Percentiles rank a stretch among this genome's conserved stretches.
Evolutionary conservation across 768 basidiomycete species (phyloP).

Genomic region (Cyathus striatus): DNA sequence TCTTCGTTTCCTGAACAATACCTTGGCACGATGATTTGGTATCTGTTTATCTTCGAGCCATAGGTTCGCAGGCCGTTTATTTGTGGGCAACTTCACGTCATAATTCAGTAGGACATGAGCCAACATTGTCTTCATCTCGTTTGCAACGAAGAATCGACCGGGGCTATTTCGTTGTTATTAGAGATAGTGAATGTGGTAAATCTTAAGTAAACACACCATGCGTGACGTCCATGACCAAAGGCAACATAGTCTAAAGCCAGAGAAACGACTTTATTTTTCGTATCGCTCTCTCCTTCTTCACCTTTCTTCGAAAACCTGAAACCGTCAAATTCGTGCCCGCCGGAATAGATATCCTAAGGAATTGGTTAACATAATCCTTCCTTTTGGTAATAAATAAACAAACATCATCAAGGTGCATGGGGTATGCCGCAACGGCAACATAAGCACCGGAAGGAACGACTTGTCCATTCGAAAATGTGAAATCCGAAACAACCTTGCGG

Average conservation of each 20-base stretch:
- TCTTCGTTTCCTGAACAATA: no score
- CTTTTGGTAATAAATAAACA: no score
- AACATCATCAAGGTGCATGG: conserved; percentile 11
- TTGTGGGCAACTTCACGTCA: no score
- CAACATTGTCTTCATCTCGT: conserved; percentile 26
- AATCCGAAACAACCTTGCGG: conserved; percentile 7
- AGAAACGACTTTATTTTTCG: conserved; percentile 22
- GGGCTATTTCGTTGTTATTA: no score
- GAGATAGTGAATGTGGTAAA: no score
- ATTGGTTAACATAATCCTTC: no score
- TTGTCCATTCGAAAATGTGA: conserved; percentile 17
- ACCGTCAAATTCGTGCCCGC: conserved; percentile 31
- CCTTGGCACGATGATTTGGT: no score
- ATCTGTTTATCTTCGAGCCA: no score
- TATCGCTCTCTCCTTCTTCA: conserved; percentile 15
- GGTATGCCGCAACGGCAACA: conserved; percentile 10
- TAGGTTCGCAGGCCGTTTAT: no score
- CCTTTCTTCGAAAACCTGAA: conserved; percentile 32
- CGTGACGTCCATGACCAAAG: conserved; percentile 1
- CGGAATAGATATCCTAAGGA: no score
- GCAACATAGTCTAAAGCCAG: conserved; percentile 11
- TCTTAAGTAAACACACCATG: no score
- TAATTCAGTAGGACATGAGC: conserved; percentile 25
- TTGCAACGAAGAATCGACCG: conserved; percentile 33
- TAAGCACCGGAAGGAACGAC: conserved; percentile 14